Base-by-base conservation (phyloP, 139 green algal genomes). In the Auxenochlorella pyrenoidosa region DNA sequence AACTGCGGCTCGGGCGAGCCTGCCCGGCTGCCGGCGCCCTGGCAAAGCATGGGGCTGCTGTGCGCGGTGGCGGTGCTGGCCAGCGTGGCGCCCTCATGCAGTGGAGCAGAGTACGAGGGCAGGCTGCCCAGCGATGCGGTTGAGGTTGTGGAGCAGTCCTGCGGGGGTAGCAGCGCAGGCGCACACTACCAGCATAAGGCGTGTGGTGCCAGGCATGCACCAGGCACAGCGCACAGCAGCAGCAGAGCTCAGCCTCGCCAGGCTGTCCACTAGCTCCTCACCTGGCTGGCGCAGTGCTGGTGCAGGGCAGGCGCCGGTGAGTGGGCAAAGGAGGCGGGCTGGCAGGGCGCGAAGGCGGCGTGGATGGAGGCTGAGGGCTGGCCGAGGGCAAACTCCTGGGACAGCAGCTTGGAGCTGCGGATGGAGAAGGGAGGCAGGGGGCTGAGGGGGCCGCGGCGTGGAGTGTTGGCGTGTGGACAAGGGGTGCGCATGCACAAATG, bases 331-430 rank as follows among this genome's bases (percentile, higher is more conserved):
- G 6, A 0, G 70, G 19, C 16, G 70, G 15, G 70, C 6, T 73
- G 66, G 66, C n/a, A 38, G 66, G 10, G 30, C 66, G 15, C 2
- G 36, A 41, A 47, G 22, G 34, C 75, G 21, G 75, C 15, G 6
- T 63, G 59, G 65, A 36, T 70, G n/a, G n/a, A n/a, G 26, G 28
- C 24, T 26, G 13, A 16, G n/a, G 76, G n/a, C 51, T 70, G 47
- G 47, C 47, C n/a, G 41, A 34, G 47, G 47, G 32, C 43, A 10
- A 82, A 82, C 26, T 44, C 47, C 19, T 82, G 76, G 47, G 32
- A 65, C 32, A 82, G 76, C 47, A 82, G 76, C 76, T 82, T 66
- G 47, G 47, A 70, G 76, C 76, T 81, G 75, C 44, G 32, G 71
- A 30, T 32, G 43, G 43, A 41, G 28, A 43, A 60, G 26, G 21